Evolutionary conservation across 495 filamentous ascomycete species (phyloP).

Genomic region (Neurospora sp.): DNA sequence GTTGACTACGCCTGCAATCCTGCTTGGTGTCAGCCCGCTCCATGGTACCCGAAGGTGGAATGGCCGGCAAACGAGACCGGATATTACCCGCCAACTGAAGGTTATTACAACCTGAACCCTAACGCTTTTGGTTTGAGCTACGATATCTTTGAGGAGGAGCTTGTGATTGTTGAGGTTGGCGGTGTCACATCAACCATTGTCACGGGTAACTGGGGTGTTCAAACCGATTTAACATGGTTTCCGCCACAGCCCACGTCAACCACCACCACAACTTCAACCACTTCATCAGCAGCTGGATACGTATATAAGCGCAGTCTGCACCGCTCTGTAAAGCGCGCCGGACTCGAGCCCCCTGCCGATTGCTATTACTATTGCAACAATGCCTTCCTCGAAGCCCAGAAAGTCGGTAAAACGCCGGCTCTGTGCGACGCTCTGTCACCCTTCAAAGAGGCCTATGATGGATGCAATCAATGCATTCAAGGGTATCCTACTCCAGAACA

Average conservation of each 20-base stretch:
- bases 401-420: slow-evolving; percentile 30
- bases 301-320: neutral
- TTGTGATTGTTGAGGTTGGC: slow-evolving; percentile 8
- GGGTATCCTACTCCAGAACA: too few relatives aligned
- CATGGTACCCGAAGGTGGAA: too few relatives aligned
- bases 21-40: too few relatives aligned
- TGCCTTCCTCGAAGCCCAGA: slow-evolving; percentile 35
- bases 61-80: slow-evolving; percentile 20
- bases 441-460: neutral
- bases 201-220: slow-evolving; percentile 39
- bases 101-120: slow-evolving; percentile 58
- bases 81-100: slow-evolving; percentile 41
- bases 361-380: slow-evolving; percentile 42
- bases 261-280: slow-evolving; percentile 4
- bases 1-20: too few relatives aligned
- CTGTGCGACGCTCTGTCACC: slow-evolving; percentile 26
- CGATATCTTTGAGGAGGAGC: slow-evolving; percentile 42
- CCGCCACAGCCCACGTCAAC: slow-evolving; percentile 8
- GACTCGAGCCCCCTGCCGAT: too few relatives aligned
- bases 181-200: slow-evolving; percentile 19
- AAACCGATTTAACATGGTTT: slow-evolving; percentile 30
- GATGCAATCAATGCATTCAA: neutral
- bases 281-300: neutral
- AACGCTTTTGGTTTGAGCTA: slow-evolving; percentile 50
- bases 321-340: too few relatives aligned